phyloP scores from a whole-genome alignment of 768 basidiomycete species.

The Trametes meyenii region DNA sequence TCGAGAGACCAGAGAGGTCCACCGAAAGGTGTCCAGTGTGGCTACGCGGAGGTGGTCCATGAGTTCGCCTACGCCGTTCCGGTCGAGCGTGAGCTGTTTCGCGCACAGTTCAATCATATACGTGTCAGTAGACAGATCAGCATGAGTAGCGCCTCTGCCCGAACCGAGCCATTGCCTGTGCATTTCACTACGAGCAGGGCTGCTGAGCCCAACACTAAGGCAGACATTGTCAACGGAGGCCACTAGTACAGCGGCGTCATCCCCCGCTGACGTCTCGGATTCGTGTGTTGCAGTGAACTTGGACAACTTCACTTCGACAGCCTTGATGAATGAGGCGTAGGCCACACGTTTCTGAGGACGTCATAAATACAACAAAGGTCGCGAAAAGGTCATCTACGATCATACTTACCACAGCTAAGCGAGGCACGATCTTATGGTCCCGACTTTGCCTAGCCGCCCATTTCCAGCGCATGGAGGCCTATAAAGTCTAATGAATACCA shows the following conservation, averaged over 20 bases:
- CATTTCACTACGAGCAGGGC: conserved; percentile 44
- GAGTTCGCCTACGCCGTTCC: conserved; percentile 34
- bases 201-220: conserved; percentile 50
- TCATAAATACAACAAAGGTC: neutral
- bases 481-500: neutral
- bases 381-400: neutral
- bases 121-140: conserved; percentile 47
- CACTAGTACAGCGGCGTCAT: conserved; percentile 41
- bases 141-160: conserved; percentile 30
- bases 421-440: conserved; percentile 25
- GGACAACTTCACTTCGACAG: conserved; percentile 46
- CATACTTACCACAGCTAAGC: conserved; percentile 19
- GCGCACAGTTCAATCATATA: conserved; percentile 51
- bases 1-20: conserved; percentile 51
- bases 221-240: conserved; percentile 45
- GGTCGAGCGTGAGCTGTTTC: conserved; percentile 47
- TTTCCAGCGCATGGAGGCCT: conserved; percentile 54
- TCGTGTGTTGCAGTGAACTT: conserved; percentile 48
- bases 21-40: conserved; percentile 42
- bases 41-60: conserved; percentile 41
- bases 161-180: conserved; percentile 60
- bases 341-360: conserved; percentile 38
- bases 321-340: conserved; percentile 48
- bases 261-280: conserved; percentile 35
- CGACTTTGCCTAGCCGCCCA: conserved; percentile 41